Base-by-base conservation (phyloP, 768 basidiomycete species). In the Calocybe indica region DNA sequence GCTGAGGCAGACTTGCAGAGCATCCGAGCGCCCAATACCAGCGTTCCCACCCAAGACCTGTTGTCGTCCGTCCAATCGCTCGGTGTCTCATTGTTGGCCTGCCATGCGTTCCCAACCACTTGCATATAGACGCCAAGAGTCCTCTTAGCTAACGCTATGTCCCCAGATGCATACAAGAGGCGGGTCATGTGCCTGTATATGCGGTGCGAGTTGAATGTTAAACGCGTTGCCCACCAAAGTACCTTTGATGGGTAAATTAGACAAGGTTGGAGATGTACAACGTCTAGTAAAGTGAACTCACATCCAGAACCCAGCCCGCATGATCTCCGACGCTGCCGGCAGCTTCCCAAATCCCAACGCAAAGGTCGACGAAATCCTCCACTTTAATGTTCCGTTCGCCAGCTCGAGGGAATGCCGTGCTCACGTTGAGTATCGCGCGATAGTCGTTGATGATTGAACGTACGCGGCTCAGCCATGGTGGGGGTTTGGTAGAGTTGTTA, bases 181-280 rank as follows among this genome's bases (percentile, higher is more conserved):
- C 86, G 81, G 29, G 82, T 80, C 74, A 97, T 83, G 63, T 96
- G 89, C 1, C 94, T 83, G 46, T 90, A 78, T 6, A 97, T 70
- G 7, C 83, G 79, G 50, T 85, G 86, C 0, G 90, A 94, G 59
- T 96, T 93, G 73, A 97, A 96, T 0, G 95, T 98, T 14, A 93
- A 76, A 14, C 85, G 82, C 7, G 92, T 93, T 1, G 92, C 87
- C 92, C 92, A 93, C 88, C 92, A 95, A 1, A 97, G 75, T 14
- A 92, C 78, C 88, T 89, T 62, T 32, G 40, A 37, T 43, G 6
- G 22, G 13, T 28, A 35, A 51, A 14, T 43, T 39, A 37, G 47
- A 41, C 22, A 49, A 31, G 45, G 29, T 30, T 14, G 30, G 22
- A n/a, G 35, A 28, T 46, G n/a, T n/a, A 30, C 8, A 13, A 41